Conservation (phyloP, 805 yeast species). For the Huiozyma sinensis region DNA sequence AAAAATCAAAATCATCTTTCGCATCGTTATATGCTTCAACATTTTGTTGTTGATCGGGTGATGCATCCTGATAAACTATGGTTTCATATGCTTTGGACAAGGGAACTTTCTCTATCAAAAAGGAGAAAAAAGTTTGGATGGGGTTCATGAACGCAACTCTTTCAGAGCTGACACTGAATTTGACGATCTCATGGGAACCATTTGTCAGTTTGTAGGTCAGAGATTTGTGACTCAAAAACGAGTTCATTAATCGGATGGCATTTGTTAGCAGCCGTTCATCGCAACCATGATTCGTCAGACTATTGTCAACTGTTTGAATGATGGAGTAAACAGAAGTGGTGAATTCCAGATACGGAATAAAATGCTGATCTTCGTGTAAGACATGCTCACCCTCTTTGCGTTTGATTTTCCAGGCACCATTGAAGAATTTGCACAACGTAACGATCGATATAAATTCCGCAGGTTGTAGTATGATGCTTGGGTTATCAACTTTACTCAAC, state of each 20-base stretch:
- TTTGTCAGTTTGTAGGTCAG: conserved; percentile 16
- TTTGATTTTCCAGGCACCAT: conserved; percentile 44
- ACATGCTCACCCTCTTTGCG: conserved; percentile 65
- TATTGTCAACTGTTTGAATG: conserved; percentile 30
- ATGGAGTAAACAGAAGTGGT: conserved; percentile 36
- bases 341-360: conserved; percentile 39
- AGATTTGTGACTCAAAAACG: conserved; percentile 21
- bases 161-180: conserved; percentile 37
- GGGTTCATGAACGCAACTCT: conserved; percentile 51
- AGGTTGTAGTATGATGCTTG: conserved; percentile 26
- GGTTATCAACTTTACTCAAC: conserved; percentile 26
- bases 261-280: conserved; percentile 11
- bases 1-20: conserved; percentile 27
- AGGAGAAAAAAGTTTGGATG: conserved; percentile 43
- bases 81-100: conserved; percentile 15
- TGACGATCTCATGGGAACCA: conserved; percentile 22
- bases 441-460: conserved; percentile 34
- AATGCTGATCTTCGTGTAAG: conserved; percentile 42
- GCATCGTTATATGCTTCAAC: no score
- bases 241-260: conserved; percentile 30
- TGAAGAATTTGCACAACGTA: conserved; percentile 42
- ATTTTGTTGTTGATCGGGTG: neutral
- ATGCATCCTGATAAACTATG: conserved; percentile 9
- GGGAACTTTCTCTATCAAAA: conserved; percentile 23
- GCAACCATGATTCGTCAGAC: conserved; percentile 11